Base-by-base conservation (phyloP, 495 filamentous ascomycete genomes). In the Lentithecium fluviatile region DNA sequence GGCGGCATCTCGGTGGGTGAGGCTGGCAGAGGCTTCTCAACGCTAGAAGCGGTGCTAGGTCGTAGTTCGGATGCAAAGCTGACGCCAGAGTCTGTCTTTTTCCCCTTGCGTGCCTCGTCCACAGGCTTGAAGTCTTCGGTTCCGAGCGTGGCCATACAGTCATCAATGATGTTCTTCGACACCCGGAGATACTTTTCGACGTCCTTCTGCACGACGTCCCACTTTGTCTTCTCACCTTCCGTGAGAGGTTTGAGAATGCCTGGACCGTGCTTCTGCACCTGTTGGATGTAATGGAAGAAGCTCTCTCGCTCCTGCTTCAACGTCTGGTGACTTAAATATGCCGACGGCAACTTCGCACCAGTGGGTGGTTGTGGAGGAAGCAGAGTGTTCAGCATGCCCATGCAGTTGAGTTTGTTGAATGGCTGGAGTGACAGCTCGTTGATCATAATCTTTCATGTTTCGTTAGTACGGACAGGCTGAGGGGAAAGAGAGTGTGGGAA, bases 321-420 rank as follows among this genome's bases (percentile, higher is more conserved):
- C 2, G 81, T 75, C 2, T 76, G 67, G 4, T 75, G 70, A 5
- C 81, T 84, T 56, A 88, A 74, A 47, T 82, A 77, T n/a, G 77
- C 65, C 19, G 82, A 83, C 0, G 83, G 81, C 24, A 73, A 70
- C 26, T 48, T 56, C 1, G 12, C 23, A 11, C 65, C 60, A 42
- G 55, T 69, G 49, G 74, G 78, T 20, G 79, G 83, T 19, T 59
- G 65, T 6, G 66, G 66, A 23, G 87, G 87, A 62, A 88, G 86
- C n/a, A 90, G 77, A 23, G 87, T 89, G 74, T 90, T 90, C 38
- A 90, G 81, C 80, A 90, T 85, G 51, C 85, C 88, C 53, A 88
- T 79, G 71, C 86, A 86, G 65, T 88, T 88, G 67, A 79, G 79
- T 66, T 86, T 85, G 72, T 83, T 83, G 73, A 84, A 84, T 0